Conservation (phyloP, 495 filamentous ascomycete species). For the Aspergillus avenaceus region DNA sequence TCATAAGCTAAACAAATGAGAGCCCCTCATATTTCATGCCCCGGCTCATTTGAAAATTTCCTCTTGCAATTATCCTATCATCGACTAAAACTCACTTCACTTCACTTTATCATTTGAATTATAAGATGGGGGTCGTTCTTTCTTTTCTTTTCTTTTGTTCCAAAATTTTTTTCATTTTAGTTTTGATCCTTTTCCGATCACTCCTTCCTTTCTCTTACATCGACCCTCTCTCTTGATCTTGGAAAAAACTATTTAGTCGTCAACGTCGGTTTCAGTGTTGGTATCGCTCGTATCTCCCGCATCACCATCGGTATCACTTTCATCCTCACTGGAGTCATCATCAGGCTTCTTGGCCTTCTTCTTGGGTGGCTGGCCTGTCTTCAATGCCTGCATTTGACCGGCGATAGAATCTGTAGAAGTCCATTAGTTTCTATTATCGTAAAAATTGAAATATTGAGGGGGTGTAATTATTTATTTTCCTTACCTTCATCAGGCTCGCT, state of each 20-base stretch:
- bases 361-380: slow-evolving; percentile 58
- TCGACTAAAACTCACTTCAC: neutral
- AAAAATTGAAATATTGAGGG: too few relatives aligned
- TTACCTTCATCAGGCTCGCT: slow-evolving; percentile 96
- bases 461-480: too few relatives aligned
- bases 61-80: neutral
- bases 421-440: slow-evolving; percentile 33
- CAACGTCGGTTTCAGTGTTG: slow-evolving; percentile 72
- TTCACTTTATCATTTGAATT: neutral
- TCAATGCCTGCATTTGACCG: slow-evolving; percentile 90
- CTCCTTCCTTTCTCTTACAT: neutral
- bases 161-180: neutral
- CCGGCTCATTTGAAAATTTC: neutral
- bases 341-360: slow-evolving; percentile 56
- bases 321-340: slow-evolving; percentile 63
- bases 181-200: neutral
- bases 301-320: slow-evolving; percentile 88
- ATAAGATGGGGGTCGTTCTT: neutral
- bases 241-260: slow-evolving; percentile 36
- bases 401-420: slow-evolving; percentile 74
- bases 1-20: neutral
- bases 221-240: neutral
- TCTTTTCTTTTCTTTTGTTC: neutral
- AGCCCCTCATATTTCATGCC: too few relatives aligned
- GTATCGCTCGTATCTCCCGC: slow-evolving; percentile 73